Evolutionary conservation across 2,329 filamentous ascomycete species (phyloP), one percentile per base, ranked within the genome.

Genomic region (Stemphylium vesicarium): DNA sequence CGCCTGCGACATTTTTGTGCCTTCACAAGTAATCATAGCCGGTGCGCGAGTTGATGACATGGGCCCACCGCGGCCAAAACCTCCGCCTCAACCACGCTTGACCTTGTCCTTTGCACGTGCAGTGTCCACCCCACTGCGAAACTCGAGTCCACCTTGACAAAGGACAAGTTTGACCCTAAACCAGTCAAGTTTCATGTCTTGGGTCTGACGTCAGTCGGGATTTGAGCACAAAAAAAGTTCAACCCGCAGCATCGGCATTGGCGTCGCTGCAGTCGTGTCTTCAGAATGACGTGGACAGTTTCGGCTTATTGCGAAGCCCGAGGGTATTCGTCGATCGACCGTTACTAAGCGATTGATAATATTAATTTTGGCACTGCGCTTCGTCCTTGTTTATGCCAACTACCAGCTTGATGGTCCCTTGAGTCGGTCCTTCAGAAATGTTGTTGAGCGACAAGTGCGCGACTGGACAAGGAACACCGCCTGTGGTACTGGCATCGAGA

Each of bases 151-250:
- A 41, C 54, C 26, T 42, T 36, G 15, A 36, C 32, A 16, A 41
- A 26, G 41, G 48, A 26, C 37, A 43, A 22, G 40, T 40, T 39
- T 31, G 44, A 45, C 38, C 38, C 43, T 29, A 52, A 60, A 55
- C 53, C 48, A 45, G 50, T 39, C 54, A 51, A 56, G 62, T 65
- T 63, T 63, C 58, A 61, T 38, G 42, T 36, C 53, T 43, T 39
- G 32, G 42, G 15, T 20, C 20, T 65, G 63, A 65, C 61, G 61
- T 65, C 63, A 65, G 31, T 29, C 36, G 31, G 29, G 5, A 52
- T 49, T 38, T 36, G 15, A 47, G 46, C 39, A 43, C 39, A 41
- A 56, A 54, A 44, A 53, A 50, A 53, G 33, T 51, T 24, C 15
- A 42, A n/a, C 18, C 35, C 26, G 35, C 40, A 39, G 29, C 29